Conservation (phyloP, 306 rosid species). For the Ormosia emarginata region DNA sequence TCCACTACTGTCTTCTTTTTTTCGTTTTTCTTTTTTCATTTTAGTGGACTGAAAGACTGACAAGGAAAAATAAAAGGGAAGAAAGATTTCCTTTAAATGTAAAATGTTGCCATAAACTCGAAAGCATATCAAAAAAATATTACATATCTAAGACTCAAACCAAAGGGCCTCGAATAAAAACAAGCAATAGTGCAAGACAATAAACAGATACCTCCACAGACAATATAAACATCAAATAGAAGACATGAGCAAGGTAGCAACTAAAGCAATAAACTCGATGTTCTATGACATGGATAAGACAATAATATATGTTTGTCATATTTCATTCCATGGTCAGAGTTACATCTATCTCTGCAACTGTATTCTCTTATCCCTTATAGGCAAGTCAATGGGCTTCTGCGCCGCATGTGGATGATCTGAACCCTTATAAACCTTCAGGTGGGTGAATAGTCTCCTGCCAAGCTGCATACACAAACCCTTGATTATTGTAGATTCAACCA, state of each 20-base stretch:
- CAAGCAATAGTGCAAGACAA: background rate
- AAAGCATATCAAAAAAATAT: background rate
- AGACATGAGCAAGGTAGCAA: slow-evolving; percentile 11
- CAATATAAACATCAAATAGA: slow-evolving; percentile 30
- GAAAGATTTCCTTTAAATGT: background rate
- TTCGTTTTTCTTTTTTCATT: background rate
- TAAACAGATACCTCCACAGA: slow-evolving; percentile 22
- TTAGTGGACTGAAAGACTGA: background rate
- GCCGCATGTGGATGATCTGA: slow-evolving; percentile 93
- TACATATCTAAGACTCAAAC: slow-evolving; percentile 15
- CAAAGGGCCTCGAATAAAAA: slow-evolving; percentile 11
- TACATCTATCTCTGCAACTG: slow-evolving; percentile 42
- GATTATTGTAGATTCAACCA: slow-evolving; percentile 18
- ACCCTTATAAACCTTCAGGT: slow-evolving; percentile 87
- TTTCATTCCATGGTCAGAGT: slow-evolving; percentile 3
- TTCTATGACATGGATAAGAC: background rate
- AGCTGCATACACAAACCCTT: slow-evolving; percentile 58
- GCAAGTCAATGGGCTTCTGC: slow-evolving; percentile 76
- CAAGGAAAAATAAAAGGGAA: background rate
- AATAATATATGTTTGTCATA: background rate
- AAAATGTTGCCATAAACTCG: background rate
- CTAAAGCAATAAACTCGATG: slow-evolving; percentile 7
- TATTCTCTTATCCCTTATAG: slow-evolving; percentile 87
- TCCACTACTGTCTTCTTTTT: too few species aligned
- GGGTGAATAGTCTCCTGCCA: slow-evolving; percentile 88